A percentile compares a stretch with the other conserved stretches of the same genome.
These are phyloP conservation scores for Penicillium fimorum DNA, from an alignment of 495 filamentous ascomycete genomes.

Conservation along the genomic window DNA sequence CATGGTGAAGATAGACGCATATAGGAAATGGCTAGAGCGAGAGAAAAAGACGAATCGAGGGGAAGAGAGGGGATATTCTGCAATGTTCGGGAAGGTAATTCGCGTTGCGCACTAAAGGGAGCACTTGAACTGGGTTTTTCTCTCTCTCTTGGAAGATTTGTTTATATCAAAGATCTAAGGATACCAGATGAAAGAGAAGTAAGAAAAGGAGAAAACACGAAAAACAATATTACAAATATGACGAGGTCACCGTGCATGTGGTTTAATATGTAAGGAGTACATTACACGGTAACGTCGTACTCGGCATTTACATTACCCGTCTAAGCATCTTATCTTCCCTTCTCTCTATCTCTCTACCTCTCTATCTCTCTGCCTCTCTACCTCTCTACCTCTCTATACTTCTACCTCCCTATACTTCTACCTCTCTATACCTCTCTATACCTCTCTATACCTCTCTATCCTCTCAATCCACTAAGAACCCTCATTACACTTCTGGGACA, in stretches of 20 bases:
- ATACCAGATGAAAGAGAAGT: background rate
- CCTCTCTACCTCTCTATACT: background rate
- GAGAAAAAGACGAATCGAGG: background rate
- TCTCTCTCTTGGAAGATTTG: background rate
- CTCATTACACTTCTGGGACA: background rate
- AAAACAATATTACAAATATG: too few species aligned
- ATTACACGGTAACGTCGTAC: background rate
- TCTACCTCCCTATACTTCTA: too few species aligned
- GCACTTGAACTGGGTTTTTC: background rate
- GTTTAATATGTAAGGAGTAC: background rate
- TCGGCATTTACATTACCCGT: background rate
- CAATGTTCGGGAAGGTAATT: constrained; percentile 1
- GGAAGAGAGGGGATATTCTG: constrained; percentile 1
- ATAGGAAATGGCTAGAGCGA: constrained; percentile 1
- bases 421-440: too few species aligned
- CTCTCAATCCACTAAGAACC: background rate
- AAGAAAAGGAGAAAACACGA: background rate
- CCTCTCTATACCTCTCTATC: too few species aligned
- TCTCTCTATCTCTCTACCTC: background rate
- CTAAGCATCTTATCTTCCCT: background rate
- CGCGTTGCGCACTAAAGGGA: background rate
- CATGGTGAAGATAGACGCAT: constrained; percentile 22
- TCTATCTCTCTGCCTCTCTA: background rate
- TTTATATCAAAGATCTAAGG: background rate
- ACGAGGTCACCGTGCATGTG: background rate